These are phyloP conservation scores for Linaria vulgaris DNA, from an alignment of 257 asterid genomes.

Conservation along the genomic window DNA sequence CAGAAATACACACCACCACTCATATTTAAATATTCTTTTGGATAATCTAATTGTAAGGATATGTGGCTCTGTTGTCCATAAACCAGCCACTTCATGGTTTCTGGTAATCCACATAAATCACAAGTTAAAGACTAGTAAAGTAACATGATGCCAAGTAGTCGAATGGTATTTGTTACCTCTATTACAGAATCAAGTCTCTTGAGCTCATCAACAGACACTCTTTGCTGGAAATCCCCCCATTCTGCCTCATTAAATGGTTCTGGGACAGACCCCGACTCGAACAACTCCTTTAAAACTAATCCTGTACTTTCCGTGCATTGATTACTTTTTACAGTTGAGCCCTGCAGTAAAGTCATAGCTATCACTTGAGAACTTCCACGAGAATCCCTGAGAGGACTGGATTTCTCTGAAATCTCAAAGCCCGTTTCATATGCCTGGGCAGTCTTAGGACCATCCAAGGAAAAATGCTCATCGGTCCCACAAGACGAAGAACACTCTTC, in stretches of 20 bases:
- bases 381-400: constrained; percentile 32
- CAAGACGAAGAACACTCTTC: constrained; percentile 45
- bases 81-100: constrained; percentile 14
- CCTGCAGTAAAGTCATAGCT: constrained; percentile 63
- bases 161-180: constrained; percentile 47
- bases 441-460: constrained; percentile 31
- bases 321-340: constrained; percentile 38
- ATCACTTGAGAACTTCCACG: constrained; percentile 48
- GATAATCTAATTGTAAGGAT: background rate
- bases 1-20: background rate
- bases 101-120: constrained; percentile 17
- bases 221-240: constrained; percentile 44
- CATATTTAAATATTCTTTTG: background rate
- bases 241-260: constrained; percentile 40
- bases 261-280: constrained; percentile 50
- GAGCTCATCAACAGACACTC: constrained; percentile 43
- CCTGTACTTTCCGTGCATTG: constrained; percentile 47
- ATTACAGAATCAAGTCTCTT: constrained; percentile 39
- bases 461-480: constrained; percentile 34
- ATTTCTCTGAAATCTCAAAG: constrained; percentile 29
- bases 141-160: constrained; percentile 2
- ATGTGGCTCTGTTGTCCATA: constrained; percentile 5
- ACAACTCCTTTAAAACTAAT: constrained; percentile 44
- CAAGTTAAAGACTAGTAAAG: constrained; percentile 1
- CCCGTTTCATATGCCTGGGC: constrained; percentile 39